phyloP scores from a whole-genome alignment of 305 asterid genomes.

The Fraxinus ornus region DNA sequence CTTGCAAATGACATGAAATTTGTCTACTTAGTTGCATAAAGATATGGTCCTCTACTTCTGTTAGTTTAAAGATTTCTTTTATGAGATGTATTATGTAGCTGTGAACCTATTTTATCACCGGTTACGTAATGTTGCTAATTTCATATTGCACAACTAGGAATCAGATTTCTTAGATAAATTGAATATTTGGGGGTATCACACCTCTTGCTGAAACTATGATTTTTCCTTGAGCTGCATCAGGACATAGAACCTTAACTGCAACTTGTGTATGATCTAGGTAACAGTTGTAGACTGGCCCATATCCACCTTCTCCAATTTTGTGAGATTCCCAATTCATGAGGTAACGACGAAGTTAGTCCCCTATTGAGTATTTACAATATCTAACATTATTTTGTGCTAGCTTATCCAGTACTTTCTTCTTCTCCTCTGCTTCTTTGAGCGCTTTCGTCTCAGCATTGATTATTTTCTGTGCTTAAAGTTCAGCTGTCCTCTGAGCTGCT shows the following conservation, averaged over 20 bases:
- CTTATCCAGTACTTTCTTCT: slow-evolving; percentile 53
- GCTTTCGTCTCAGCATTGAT: slow-evolving; percentile 68
- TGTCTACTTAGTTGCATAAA: background rate
- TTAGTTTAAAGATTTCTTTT: background rate
- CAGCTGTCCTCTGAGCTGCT: slow-evolving; percentile 79
- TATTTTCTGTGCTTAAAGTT: slow-evolving; percentile 71
- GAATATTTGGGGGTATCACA: slow-evolving; percentile 9
- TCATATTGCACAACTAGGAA: background rate
- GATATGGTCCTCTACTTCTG: background rate
- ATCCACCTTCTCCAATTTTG: slow-evolving; percentile 88
- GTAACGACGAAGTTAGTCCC: too few relatives aligned
- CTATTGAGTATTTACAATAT: too few relatives aligned
- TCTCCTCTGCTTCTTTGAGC: slow-evolving; percentile 64
- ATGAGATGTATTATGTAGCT: background rate
- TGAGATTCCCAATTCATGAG: slow-evolving; percentile 48
- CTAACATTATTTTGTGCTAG: slow-evolving; percentile 49
- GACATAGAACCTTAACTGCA: slow-evolving; percentile 81
- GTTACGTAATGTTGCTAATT: background rate
- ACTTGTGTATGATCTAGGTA: slow-evolving; percentile 72
- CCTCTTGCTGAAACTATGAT: slow-evolving; percentile 91
- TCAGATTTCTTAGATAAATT: background rate
- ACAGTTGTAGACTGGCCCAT: slow-evolving; percentile 77
- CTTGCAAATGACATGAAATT: background rate
- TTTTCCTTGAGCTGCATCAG: slow-evolving; percentile 82
- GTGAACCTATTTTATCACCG: background rate